These are phyloP conservation scores for Lecanicillium sp. DNA, from an alignment of 2,329 filamentous ascomycete genomes.

Conservation along the genomic window DNA sequence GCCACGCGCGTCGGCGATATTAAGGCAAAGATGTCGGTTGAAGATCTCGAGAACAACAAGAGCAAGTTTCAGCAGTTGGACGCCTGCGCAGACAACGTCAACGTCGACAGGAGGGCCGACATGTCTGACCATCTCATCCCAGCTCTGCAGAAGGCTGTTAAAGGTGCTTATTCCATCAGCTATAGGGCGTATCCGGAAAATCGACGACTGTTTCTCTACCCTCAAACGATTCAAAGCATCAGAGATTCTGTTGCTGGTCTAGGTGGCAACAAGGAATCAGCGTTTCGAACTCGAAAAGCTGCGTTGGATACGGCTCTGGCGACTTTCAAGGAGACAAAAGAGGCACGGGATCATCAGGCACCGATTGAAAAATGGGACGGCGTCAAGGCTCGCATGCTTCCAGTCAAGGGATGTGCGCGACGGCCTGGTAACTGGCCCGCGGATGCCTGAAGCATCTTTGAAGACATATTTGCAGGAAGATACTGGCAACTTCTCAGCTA, in stretches of 20 bases:
- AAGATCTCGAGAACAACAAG: not conserved
- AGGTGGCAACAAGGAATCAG: not conserved
- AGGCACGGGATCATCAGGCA: not conserved
- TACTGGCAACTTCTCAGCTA: too few species aligned
- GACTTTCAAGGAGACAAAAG: not conserved
- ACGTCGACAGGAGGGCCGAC: not conserved
- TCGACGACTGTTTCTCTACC: too few species aligned
- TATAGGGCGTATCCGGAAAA: too few species aligned
- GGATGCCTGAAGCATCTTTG: not conserved
- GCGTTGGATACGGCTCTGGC: not conserved
- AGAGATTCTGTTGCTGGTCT: too few species aligned
- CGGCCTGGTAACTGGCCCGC: not conserved
- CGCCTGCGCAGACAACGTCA: not conserved
- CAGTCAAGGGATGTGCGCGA: not conserved
- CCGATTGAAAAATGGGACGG: not conserved
- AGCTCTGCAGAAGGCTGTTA: not conserved
- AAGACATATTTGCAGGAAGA: too few species aligned
- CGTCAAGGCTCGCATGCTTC: not conserved
- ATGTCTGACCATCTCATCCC: not conserved
- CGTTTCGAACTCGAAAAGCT: not conserved
- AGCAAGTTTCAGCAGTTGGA: not conserved
- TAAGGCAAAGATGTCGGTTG: not conserved
- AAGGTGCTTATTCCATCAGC: not conserved
- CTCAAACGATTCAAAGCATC: too few species aligned
- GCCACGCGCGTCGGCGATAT: not conserved